A percentile compares a stretch with the other conserved stretches of the same genome.
phyloP scores from a whole-genome alignment of 2,329 filamentous ascomycete species.

The Paramyrothecium sp. region DNA sequence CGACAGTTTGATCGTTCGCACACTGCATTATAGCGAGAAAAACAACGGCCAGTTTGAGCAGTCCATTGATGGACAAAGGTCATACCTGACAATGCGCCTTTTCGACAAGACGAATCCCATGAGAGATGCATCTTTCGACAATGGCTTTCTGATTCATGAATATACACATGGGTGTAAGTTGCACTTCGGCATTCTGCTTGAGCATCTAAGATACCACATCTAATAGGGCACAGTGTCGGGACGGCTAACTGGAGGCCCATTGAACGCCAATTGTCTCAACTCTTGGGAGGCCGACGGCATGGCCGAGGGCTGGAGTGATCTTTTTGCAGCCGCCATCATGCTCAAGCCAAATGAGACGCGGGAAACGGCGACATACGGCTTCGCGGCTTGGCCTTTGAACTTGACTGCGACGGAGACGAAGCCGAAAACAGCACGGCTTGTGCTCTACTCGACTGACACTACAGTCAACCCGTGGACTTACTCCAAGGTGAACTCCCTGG shows the following conservation, averaged over 20 bases:
- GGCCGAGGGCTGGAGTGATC: conserved; percentile 52
- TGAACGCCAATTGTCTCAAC: conserved; percentile 42
- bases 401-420: neutral
- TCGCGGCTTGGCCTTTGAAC: neutral
- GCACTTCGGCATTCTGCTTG: neutral
- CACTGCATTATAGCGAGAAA: conserved; percentile 45
- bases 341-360: conserved; percentile 41
- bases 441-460: conserved; percentile 44
- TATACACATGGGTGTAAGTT: conserved; percentile 38
- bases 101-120: conserved; percentile 43
- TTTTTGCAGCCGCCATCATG: conserved; percentile 46
- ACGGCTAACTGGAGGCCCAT: conserved; percentile 51
- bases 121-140: conserved; percentile 51
- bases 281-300: conserved; percentile 44
- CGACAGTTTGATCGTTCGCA: conserved; percentile 48
- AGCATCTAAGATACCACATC: neutral
- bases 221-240: conserved; percentile 29
- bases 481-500: conserved; percentile 30
- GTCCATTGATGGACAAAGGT: conserved; percentile 42
- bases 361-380: conserved; percentile 21
- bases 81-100: conserved; percentile 54
- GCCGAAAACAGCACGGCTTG: neutral
- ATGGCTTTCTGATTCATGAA: conserved; percentile 55
- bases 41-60: conserved; percentile 55
- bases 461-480: conserved; percentile 45